phyloP scores from a whole-genome alignment of 306 rosid species.

The Vigna unguiculata region DNA sequence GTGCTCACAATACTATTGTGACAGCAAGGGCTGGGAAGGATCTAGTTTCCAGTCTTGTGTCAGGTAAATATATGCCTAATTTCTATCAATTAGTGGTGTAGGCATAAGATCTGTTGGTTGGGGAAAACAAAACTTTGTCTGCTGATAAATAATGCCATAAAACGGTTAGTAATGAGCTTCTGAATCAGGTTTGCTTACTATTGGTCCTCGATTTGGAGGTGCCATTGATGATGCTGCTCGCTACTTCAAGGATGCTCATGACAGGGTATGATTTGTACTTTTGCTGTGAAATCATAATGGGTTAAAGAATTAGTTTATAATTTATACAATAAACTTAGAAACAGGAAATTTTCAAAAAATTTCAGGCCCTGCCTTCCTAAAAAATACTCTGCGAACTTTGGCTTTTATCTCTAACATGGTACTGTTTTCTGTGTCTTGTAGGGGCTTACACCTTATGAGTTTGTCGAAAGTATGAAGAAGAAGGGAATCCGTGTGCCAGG shows the following conservation, averaged over 20 bases:
- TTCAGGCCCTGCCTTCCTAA: background rate
- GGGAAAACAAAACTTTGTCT: slow-evolving; percentile 9
- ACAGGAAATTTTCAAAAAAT: slow-evolving; percentile 10
- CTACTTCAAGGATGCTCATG: slow-evolving; percentile 96
- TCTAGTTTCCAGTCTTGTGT: slow-evolving; percentile 93
- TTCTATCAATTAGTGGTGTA: slow-evolving; percentile 23
- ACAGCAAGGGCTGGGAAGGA: slow-evolving; percentile 99
- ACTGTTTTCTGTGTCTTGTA: slow-evolving; percentile 46
- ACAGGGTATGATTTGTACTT: slow-evolving; percentile 64
- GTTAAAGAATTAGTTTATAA: background rate
- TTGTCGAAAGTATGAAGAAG: slow-evolving; percentile 95
- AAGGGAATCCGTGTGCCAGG: slow-evolving; percentile 99
- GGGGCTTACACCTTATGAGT: slow-evolving; percentile 91
- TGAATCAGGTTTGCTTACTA: slow-evolving; percentile 94
- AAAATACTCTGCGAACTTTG: slow-evolving; percentile 13
- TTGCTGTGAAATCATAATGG: slow-evolving; percentile 26
- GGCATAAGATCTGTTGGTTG: slow-evolving; percentile 18
- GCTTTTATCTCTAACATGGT: slow-evolving; percentile 35
- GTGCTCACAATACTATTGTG: slow-evolving; percentile 98
- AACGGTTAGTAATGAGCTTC: slow-evolving; percentile 47
- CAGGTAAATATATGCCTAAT: slow-evolving; percentile 63
- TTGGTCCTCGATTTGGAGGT: slow-evolving; percentile 99
- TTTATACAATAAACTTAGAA: background rate
- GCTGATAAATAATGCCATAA: slow-evolving; percentile 14
- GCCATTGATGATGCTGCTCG: slow-evolving; percentile 99